These are phyloP conservation scores for Fusarium phyllophilum DNA, from an alignment of 2,329 filamentous ascomycete genomes.

Conservation along the genomic window DNA sequence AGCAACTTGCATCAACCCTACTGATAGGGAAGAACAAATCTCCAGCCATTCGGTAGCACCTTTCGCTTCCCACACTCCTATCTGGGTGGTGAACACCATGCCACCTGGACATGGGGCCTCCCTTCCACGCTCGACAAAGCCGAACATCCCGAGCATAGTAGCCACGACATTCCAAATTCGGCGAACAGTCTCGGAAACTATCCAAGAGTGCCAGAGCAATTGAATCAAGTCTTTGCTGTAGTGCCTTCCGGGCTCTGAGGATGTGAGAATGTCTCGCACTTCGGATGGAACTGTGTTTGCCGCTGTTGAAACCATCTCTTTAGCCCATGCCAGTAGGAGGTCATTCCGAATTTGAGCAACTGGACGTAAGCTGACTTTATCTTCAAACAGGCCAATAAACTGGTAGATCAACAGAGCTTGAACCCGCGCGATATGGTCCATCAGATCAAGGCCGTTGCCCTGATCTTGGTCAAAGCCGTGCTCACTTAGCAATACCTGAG, in stretches of 20 bases:
- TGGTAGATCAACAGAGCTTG: neutral
- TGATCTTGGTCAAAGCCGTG: neutral
- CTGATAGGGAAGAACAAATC: neutral
- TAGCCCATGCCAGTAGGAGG: neutral
- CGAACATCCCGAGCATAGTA: neutral
- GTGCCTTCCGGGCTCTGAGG: neutral
- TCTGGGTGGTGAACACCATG: neutral
- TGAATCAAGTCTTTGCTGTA: neutral
- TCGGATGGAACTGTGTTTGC: neutral
- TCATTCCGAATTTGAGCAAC: neutral
- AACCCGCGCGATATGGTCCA: neutral
- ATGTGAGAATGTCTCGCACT: neutral
- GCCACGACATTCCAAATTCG: neutral
- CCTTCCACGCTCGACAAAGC: neutral
- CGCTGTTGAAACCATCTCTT: neutral
- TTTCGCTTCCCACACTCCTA: neutral
- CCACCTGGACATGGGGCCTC: neutral
- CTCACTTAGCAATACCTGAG: neutral
- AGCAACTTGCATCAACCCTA: neutral
- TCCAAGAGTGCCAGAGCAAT: neutral
- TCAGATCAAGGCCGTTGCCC: neutral
- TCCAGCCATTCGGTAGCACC: neutral
- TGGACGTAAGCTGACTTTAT: neutral
- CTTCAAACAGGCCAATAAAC: neutral
- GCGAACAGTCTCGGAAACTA: neutral